Conservation (phyloP, 257 asterid genomes). For the Salvia splendens region DNA sequence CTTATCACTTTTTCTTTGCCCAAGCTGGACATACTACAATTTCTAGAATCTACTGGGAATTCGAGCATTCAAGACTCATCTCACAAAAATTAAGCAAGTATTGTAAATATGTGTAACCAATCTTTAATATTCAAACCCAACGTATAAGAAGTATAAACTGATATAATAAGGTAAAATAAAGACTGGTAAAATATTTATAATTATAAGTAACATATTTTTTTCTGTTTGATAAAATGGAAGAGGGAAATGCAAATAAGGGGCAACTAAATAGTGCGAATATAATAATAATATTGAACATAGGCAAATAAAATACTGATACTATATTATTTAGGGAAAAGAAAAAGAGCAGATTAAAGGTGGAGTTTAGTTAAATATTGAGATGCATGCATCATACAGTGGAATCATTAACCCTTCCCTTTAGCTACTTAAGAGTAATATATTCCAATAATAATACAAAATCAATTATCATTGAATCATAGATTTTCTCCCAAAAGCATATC, state of each 20-base stretch:
- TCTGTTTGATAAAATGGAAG: too few species aligned
- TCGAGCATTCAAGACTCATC: neutral
- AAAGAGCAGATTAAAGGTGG: neutral
- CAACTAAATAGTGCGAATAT: neutral
- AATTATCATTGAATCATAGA: neutral
- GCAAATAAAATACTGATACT: neutral
- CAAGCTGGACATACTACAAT: neutral
- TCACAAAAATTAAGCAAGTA: neutral
- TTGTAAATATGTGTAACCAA: neutral
- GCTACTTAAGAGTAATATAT: neutral
- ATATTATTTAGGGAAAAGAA: neutral
- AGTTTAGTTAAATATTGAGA: neutral
- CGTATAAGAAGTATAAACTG: too few species aligned
- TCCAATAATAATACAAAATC: constrained; percentile 1
- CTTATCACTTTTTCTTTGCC: neutral
- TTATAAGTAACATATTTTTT: too few species aligned
- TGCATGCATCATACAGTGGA: constrained; percentile 34
- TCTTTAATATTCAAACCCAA: neutral
- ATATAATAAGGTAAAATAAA: too few species aligned
- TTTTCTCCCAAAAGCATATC: constrained; percentile 1
- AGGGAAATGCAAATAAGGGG: too few species aligned
- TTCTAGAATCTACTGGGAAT: neutral
- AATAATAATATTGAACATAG: neutral
- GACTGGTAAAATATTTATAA: too few species aligned
- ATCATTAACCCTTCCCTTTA: constrained; percentile 18